Conservation (phyloP, 345 rosid genomes). For the Limnanthes douglasii region DNA sequence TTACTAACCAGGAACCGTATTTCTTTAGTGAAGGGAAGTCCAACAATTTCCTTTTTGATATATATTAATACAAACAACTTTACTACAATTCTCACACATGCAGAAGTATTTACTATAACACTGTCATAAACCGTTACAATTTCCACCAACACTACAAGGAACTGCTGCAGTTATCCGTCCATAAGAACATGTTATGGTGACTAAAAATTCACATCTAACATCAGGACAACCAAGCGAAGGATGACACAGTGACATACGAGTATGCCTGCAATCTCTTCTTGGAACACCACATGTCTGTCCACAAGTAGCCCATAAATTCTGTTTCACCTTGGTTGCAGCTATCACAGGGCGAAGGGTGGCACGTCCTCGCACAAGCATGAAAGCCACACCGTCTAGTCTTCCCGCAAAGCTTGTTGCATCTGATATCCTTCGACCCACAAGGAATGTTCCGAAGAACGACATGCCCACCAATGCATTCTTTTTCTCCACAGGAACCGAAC, state of each 20-base stretch:
- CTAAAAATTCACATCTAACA: constrained; percentile 58
- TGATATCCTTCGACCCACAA: constrained; percentile 85
- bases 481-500: constrained; percentile 87
- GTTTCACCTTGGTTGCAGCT: constrained; percentile 16
- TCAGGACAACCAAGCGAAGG: constrained; percentile 79
- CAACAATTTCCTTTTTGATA: too few relatives aligned
- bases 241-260: constrained; percentile 71
- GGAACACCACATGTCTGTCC: constrained; percentile 95
- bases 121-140: too few relatives aligned
- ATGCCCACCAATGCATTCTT: constrained; percentile 89
- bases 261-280: constrained; percentile 82
- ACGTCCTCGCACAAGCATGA: constrained; percentile 83
- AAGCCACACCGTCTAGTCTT: constrained; percentile 91
- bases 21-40: too few relatives aligned
- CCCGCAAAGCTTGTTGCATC: constrained; percentile 86
- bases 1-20: too few relatives aligned
- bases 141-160: constrained; percentile 91
- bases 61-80: too few relatives aligned
- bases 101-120: too few relatives aligned
- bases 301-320: constrained; percentile 42
- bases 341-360: constrained; percentile 78
- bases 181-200: constrained; percentile 72
- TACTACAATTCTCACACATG: too few relatives aligned
- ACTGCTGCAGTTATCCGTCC: constrained; percentile 59
- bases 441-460: constrained; percentile 91